Evolutionary conservation across 2,329 filamentous ascomycete genomes (phyloP).

Genomic region (Macroventuria anomochaeta): DNA sequence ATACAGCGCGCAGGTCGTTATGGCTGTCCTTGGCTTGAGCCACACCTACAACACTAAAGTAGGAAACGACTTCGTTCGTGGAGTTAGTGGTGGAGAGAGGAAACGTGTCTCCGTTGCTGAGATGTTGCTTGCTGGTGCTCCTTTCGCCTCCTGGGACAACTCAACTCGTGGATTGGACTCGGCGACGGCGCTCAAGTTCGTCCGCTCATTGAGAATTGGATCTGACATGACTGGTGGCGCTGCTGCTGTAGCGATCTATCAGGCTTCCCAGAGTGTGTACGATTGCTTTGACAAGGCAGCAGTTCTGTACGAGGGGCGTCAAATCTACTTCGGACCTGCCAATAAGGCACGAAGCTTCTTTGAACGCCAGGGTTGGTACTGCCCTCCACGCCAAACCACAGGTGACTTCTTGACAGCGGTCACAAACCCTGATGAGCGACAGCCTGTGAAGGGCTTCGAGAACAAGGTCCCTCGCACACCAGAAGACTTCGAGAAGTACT

Average conservation of each 20-base stretch:
- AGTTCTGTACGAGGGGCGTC: slow-evolving; percentile 76
- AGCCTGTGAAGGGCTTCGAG: slow-evolving; percentile 52
- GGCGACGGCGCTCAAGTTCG: slow-evolving; percentile 65
- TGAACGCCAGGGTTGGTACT: slow-evolving; percentile 71
- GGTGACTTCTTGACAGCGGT: slow-evolving; percentile 80
- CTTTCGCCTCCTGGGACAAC: slow-evolving; percentile 56
- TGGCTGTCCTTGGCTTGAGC: slow-evolving; percentile 60
- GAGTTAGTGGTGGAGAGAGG: slow-evolving; percentile 67
- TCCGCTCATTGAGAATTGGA: slow-evolving; percentile 56
- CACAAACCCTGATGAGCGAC: slow-evolving; percentile 58
- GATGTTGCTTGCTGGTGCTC: slow-evolving; percentile 50
- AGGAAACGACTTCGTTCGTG: slow-evolving; percentile 65
- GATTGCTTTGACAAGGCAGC: slow-evolving; percentile 75
- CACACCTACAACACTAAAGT: slow-evolving; percentile 64
- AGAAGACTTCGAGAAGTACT: slow-evolving; percentile 57
- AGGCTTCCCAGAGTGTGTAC: slow-evolving; percentile 59
- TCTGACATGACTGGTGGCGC: slow-evolving; percentile 59
- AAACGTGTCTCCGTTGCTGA: slow-evolving; percentile 69
- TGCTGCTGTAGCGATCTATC: slow-evolving; percentile 66
- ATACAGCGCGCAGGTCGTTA: slow-evolving; percentile 58
- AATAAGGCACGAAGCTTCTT: slow-evolving; percentile 69
- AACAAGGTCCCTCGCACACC: slow-evolving; percentile 56
- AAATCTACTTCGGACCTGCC: slow-evolving; percentile 77
- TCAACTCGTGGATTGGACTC: slow-evolving; percentile 50
- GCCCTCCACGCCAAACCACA: slow-evolving; percentile 70